Base-by-base conservation (phyloP, 23 red algal species). In the Gracilaria gracilis region DNA sequence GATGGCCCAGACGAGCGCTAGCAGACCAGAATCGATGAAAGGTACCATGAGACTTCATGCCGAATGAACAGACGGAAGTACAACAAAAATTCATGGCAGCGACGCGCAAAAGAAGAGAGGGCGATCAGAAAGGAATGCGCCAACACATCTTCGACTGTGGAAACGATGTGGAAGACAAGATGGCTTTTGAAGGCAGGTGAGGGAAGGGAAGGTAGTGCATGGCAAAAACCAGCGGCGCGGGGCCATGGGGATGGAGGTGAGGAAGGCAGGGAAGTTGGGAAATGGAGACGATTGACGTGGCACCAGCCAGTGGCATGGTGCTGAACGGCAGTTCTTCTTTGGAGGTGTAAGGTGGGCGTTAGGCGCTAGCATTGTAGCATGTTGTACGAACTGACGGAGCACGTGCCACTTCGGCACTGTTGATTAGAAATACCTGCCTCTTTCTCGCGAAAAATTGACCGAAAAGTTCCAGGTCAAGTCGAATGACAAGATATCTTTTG, bases 401-500 rank as follows among this genome's bases (percentile, higher is more conserved):
- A 11, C 42, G 42, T 4, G 42, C 42, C 42, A 46, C 42, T 4
- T 7, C 42, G 50, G 95, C 81, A 57, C 96, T 98, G 82, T 95
- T 98, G 36, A 98, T 33, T 3, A 98, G 80, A 33, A 98, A 89
- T 31, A 98, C 93, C 36, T 95, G 66, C 55, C 82, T 92, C 44
- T 95, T 95, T 21, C 88, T 31, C 1, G 82, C 76, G 23, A 98
- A 81, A 50, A 25, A 32, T 55, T 86, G 64, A 82, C 82, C 90
- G 64, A 98, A 98, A 67, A 98, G 74, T 51, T 82, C 87, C 84
- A 96, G 80, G 76, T 98, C 97, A 1, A 79, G 55, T 31, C 93
- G 78, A 76, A 98, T 98, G 44, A 90, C 97, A 34, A 86, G 65
- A 62, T 93, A 93, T 55, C 95, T 87, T 39, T 93, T 57, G 19